Base-by-base conservation (phyloP, 768 basidiomycete species). In the Russula abietina region DNA sequence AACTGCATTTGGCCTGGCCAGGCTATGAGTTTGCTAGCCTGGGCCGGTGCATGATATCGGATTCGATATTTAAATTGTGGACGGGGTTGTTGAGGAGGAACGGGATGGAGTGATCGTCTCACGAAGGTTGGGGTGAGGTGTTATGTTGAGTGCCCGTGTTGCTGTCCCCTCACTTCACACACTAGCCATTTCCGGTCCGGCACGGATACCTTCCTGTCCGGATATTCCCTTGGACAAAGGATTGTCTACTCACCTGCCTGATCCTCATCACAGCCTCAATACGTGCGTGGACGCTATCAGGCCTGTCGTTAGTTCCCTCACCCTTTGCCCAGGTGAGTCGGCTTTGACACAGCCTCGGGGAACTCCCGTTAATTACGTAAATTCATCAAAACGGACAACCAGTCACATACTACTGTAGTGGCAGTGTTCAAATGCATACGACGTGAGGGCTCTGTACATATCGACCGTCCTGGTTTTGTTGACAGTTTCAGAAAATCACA, bases 91-190 rank as follows among this genome's bases (percentile, higher is more conserved):
- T 36, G 39, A n/a, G n/a, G 54, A 24, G 38, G 26, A 46, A 57
- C 56, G 48, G 58, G 30, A 39, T 41, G 55, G 48, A 48, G 45
- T 48, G 46, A 55, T 50, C 54, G 38, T 38, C 48, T 39, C 38
- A 39, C 38, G 38, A 39, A 6, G 16, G 36, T 1, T 38, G 36
- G 38, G 3, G 4, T 39, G 38, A 26, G n/a, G n/a, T 28, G 22
- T 48, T 49, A 38, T 55, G 7, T n/a, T 12, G 17, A 33, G 16
- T 36, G 33, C 33, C 33, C 11, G 14, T 57, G 56, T 16, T 24
- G n/a, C 36, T 49, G 33, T 45, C 52, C 46, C 45, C 24, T 49
- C 10, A n/a, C n/a, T n/a, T n/a, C n/a, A n/a, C 19, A 33, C 30
- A 19, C 5, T 46, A 22, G 14, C 48, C 48, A 28, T 49, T 14